phyloP scores from a whole-genome alignment of 2,329 filamentous ascomycete genomes.

The Colletotrichum nymphaeae region DNA sequence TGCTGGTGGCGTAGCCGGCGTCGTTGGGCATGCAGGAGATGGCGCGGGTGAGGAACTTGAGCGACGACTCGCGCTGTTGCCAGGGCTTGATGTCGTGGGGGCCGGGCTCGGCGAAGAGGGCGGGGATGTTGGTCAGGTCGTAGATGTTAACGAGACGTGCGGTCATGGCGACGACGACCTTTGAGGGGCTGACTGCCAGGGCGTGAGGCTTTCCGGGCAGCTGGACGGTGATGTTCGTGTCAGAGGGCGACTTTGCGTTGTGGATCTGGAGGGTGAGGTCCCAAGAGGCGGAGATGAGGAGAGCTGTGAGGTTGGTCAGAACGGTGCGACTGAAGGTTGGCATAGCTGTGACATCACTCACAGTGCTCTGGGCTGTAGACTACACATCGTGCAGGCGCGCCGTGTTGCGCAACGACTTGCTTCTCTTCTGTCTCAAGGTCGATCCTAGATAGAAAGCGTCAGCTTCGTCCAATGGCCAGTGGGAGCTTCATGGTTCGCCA shows the following conservation, averaged over 20 bases:
- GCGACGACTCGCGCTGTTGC: conserved; percentile 92
- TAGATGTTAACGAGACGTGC: conserved; percentile 95
- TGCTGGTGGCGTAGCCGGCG: conserved; percentile 89
- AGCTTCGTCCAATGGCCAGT: background rate
- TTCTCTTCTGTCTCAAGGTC: conserved; percentile 79
- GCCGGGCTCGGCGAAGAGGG: conserved; percentile 63
- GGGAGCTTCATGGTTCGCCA: conserved; percentile 35
- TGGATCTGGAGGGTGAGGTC: conserved; percentile 91
- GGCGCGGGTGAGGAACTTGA: conserved; percentile 95
- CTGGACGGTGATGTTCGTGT: conserved; percentile 70
- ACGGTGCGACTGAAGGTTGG: background rate
- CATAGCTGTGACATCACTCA: conserved; percentile 47
- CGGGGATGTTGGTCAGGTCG: conserved; percentile 77
- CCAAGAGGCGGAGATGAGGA: conserved; percentile 93
- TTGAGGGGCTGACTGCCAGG: conserved; percentile 79
- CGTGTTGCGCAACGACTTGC: conserved; percentile 81
- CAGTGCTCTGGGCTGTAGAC: conserved; percentile 82
- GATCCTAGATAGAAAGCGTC: conserved; percentile 53
- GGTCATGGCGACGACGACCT: conserved; percentile 95
- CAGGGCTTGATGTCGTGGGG: conserved; percentile 76
- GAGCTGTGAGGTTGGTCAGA: conserved; percentile 52
- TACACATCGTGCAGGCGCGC: conserved; percentile 83
- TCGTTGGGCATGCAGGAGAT: conserved; percentile 98
- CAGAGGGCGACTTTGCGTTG: conserved; percentile 65
- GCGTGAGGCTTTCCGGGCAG: conserved; percentile 92